Evolutionary conservation across 352 stramenopile species (phyloP).

Genomic region (Globisporangium nunn): DNA sequence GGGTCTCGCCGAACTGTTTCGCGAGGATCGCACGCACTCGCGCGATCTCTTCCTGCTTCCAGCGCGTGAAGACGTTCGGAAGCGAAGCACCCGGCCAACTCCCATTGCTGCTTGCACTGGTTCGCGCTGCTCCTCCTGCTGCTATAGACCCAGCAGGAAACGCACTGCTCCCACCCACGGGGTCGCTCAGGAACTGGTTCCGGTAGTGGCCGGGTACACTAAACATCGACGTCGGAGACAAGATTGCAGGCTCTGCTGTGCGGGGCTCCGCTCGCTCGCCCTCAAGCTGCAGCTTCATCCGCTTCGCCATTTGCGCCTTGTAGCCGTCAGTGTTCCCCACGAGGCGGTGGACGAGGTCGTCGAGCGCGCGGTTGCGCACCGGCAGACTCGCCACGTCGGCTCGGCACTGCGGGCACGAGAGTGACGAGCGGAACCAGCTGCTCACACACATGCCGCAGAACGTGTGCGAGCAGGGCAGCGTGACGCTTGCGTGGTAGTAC

Average conservation of each 20-base stretch:
- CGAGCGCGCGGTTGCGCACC: conserved; percentile 73
- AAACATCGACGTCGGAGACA: background rate
- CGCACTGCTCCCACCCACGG: background rate
- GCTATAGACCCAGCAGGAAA: background rate
- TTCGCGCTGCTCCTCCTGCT: background rate
- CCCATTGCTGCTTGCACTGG: conserved; percentile 1
- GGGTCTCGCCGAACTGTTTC: conserved; percentile 56
- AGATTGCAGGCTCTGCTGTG: conserved; percentile 2
- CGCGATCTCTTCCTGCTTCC: conserved; percentile 37
- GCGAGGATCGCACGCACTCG: conserved; percentile 34
- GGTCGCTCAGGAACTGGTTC: conserved; percentile 8
- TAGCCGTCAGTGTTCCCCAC: conserved; percentile 61
- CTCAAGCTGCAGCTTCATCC: conserved; percentile 22
- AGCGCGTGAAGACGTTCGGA: conserved; percentile 46
- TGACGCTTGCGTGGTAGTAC: conserved; percentile 72
- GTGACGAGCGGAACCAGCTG: conserved; percentile 67
- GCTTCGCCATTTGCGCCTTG: conserved; percentile 31
- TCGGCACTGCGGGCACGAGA: conserved; percentile 78
- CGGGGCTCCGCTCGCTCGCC: conserved; percentile 11
- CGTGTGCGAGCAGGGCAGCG: conserved; percentile 76
- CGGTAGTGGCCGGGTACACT: conserved; percentile 1
- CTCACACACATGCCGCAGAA: conserved; percentile 78
- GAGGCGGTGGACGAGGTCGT: conserved; percentile 66
- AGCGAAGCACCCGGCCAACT: conserved; percentile 6
- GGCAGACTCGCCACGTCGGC: conserved; percentile 51